Base-by-base conservation (phyloP, 208 protist species). In the Acanthamoeba quina region DNA sequence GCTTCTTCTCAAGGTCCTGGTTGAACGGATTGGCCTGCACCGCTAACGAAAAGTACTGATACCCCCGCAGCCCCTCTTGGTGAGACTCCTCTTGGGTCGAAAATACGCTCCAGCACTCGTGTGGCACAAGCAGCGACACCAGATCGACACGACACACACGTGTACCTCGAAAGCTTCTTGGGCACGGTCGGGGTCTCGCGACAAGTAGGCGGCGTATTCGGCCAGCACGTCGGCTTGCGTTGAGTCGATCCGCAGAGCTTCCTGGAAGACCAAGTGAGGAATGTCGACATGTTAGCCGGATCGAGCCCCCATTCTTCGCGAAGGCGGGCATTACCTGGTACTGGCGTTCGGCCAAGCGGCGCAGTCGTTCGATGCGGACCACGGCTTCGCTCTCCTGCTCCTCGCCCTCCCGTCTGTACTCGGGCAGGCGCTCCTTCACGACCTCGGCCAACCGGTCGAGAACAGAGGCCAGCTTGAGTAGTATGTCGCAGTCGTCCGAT, bases 401-500 rank as follows among this genome's bases (percentile, higher is more conserved):
- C 7, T 29, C 60, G 24, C 60, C 60, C 9, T 66, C 7, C 9
- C 60, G 60, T 29, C 60, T 66, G 60, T 66, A 66, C 60, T 66
- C 60, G 60, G 60, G 60, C 60, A 66, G 60, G 26, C 60, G 60
- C 60, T 66, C 60, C 26, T 66, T 66, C 26, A 66, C 60, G 60
- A 66, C 60, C 9, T 66, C 60, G 24, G 86, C 86, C 21, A 92
- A 34, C 31, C 66, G 6, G 19, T 31, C 86, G 64, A 92, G 70
- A 9, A 92, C 34, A 5, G 86, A 52, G 37, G 86, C 86, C 10
- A 92, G 86, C 21, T 74, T 92, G 58, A 76, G 66, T 5, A 92
- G 86, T 0, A 74, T 74, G n/a, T n/a, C 9, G 9, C n/a, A n/a
- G 86, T 92, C 86, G 62, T 92, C 86, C 26, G 86, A 78, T 29